Evolutionary conservation across 2,329 filamentous ascomycete genomes (phyloP).

Genomic region (Emmonsia crescens): DNA sequence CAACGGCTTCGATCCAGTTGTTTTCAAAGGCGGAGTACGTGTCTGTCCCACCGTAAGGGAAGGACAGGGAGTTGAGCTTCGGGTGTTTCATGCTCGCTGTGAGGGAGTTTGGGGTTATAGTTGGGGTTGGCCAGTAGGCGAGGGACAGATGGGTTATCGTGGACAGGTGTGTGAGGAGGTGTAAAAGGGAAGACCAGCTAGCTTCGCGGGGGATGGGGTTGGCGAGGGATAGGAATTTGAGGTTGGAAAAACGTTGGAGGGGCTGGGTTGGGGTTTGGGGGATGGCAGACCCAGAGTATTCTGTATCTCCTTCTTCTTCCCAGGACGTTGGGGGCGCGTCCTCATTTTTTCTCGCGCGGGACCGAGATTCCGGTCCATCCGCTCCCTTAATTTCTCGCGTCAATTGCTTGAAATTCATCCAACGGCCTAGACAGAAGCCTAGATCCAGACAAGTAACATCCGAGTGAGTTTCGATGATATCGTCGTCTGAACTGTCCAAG

Average conservation of each 20-base stretch:
- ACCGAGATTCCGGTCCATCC: background rate
- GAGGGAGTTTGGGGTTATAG: slow-evolving; percentile 43
- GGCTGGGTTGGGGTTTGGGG: slow-evolving; percentile 12
- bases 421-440: slow-evolving; percentile 38
- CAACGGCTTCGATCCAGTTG: slow-evolving; percentile 46
- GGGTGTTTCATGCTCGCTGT: slow-evolving; percentile 34
- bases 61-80: slow-evolving; percentile 29
- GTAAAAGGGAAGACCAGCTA: slow-evolving; percentile 46
- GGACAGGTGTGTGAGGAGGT: slow-evolving; percentile 42
- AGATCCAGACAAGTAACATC: slow-evolving; percentile 45
- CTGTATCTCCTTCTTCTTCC: slow-evolving; percentile 24
- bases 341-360: background rate
- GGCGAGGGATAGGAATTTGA: slow-evolving; percentile 50
- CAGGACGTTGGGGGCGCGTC: slow-evolving; percentile 27
- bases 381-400: slow-evolving; percentile 30
- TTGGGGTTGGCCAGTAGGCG: slow-evolving; percentile 51
- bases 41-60: slow-evolving; percentile 42
- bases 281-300: background rate
- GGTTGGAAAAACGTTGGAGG: slow-evolving; percentile 36
- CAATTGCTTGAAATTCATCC: slow-evolving; percentile 40
- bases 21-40: slow-evolving; percentile 44
- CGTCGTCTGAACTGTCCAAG: slow-evolving; percentile 15
- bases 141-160: slow-evolving; percentile 52
- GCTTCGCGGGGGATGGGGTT: slow-evolving; percentile 34
- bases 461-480: slow-evolving; percentile 20